Percentiles rank a stretch among this genome's conserved stretches.
Conservation (phyloP, 306 rosid genomes). For the Quercus rubra region DNA sequence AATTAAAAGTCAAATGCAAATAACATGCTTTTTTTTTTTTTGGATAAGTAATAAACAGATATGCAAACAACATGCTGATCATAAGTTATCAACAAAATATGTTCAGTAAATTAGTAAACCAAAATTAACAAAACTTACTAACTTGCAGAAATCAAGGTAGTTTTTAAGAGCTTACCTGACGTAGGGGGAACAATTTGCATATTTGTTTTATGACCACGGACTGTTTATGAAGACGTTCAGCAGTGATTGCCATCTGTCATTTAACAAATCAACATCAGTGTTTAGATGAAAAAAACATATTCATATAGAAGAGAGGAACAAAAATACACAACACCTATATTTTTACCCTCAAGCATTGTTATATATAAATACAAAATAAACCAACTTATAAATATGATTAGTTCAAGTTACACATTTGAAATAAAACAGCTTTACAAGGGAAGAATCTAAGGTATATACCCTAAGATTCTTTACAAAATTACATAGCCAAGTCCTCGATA, state of each 20-base stretch:
- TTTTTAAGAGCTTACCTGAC: slow-evolving; percentile 60
- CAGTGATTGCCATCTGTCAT: slow-evolving; percentile 85
- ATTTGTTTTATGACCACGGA: slow-evolving; percentile 86
- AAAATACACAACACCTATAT: slow-evolving; percentile 1
- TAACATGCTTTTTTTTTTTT: neutral
- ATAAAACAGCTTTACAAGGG: too few species aligned
- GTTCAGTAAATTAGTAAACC: neutral
- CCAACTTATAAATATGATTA: neutral
- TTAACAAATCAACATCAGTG: slow-evolving; percentile 16
- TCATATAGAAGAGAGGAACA: slow-evolving; percentile 8
- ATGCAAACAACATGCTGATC: neutral
- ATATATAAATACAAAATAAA: slow-evolving; percentile 8
- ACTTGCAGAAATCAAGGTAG: slow-evolving; percentile 13
- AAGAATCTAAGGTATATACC: too few species aligned
- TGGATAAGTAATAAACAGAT: neutral
- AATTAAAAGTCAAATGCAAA: neutral
- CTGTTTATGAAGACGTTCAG: slow-evolving; percentile 90
- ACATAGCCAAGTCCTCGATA: too few species aligned
- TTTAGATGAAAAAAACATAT: slow-evolving; percentile 5
- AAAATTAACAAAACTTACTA: neutral
- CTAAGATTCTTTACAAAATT: too few species aligned
- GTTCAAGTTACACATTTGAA: too few species aligned
- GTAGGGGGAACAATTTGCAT: slow-evolving; percentile 90
- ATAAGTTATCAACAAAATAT: slow-evolving; percentile 7
- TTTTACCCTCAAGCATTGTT: slow-evolving; percentile 9